phyloP scores from a whole-genome alignment of 139 green algal species.

The Monoraphidium neglectum region DNA sequence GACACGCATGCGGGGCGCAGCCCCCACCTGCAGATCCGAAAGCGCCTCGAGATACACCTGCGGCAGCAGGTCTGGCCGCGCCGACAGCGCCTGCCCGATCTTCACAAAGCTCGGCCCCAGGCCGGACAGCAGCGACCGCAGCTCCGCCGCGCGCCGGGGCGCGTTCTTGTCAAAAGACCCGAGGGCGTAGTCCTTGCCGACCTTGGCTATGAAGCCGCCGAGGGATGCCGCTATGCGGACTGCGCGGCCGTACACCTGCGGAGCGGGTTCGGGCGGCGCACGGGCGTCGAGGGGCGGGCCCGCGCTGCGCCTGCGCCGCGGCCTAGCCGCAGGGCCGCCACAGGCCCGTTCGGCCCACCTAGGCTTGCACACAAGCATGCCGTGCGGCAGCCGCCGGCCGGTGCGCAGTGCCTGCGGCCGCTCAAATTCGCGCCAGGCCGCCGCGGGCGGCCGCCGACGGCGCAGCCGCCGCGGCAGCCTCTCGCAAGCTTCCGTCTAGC shows the following conservation, averaged over 20 bases:
- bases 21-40: conserved; percentile 65
- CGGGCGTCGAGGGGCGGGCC: neutral
- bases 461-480: neutral
- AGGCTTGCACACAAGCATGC: neutral
- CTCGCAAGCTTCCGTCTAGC: neutral
- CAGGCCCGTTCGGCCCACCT: neutral
- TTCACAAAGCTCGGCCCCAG: conserved; percentile 91
- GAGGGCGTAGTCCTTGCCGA: conserved; percentile 68
- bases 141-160: conserved; percentile 52
- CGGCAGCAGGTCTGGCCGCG: conserved; percentile 77
- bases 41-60: conserved; percentile 71
- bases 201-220: conserved; percentile 64
- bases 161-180: conserved; percentile 68
- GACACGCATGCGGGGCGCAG: too few species aligned
- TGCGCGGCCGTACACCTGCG: conserved; percentile 55
- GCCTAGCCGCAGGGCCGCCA: neutral
- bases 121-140: conserved; percentile 59
- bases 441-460: too few species aligned
- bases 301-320: neutral
- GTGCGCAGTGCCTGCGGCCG: too few species aligned
- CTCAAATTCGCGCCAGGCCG: too few species aligned
- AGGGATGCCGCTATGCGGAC: conserved; percentile 59
- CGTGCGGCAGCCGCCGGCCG: too few species aligned
- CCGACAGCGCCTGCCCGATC: conserved; percentile 85
- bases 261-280: neutral